Conservation (phyloP, 495 filamentous ascomycete genomes). For the Achaetomiella virescens region DNA sequence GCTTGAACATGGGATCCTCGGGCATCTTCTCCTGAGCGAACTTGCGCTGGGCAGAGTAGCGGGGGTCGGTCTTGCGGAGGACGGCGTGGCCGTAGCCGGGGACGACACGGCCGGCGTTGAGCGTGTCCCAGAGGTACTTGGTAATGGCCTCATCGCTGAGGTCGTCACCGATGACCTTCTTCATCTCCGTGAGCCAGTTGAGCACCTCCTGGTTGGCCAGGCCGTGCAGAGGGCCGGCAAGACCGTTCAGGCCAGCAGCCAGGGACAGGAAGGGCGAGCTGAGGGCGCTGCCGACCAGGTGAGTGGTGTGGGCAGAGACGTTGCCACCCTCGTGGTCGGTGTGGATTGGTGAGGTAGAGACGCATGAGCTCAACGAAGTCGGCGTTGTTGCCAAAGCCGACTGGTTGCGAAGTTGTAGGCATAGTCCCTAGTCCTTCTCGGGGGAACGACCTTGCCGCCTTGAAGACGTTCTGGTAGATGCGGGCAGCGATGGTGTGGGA, state of each 20-base stretch:
- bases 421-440: conserved; percentile 98
- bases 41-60: conserved; percentile 93
- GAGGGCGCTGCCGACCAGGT: conserved; percentile 93
- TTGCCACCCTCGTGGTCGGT: conserved; percentile 99
- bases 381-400: conserved; percentile 89
- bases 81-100: conserved; percentile 98
- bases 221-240: conserved; percentile 96
- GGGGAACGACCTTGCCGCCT: conserved; percentile 96
- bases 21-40: conserved; percentile 85
- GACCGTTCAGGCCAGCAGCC: conserved; percentile 91
- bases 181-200: conserved; percentile 98
- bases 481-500: conserved; percentile 93
- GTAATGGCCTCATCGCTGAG: conserved; percentile 92
- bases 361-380: conserved; percentile 98
- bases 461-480: conserved; percentile 99
- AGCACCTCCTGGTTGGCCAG: conserved; percentile 99
- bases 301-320: conserved; percentile 95
- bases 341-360: conserved; percentile 98
- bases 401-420: conserved; percentile 96
- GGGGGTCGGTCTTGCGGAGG: conserved; percentile 97
- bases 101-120: conserved; percentile 91
- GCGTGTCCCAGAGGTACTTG: conserved; percentile 95
- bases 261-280: conserved; percentile 96
- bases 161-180: conserved; percentile 88
- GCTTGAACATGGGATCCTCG: conserved; percentile 97